These are phyloP conservation scores for Trypanosoma cruzi DNA, from an alignment of 208 protist species.

Conservation along the genomic window DNA sequence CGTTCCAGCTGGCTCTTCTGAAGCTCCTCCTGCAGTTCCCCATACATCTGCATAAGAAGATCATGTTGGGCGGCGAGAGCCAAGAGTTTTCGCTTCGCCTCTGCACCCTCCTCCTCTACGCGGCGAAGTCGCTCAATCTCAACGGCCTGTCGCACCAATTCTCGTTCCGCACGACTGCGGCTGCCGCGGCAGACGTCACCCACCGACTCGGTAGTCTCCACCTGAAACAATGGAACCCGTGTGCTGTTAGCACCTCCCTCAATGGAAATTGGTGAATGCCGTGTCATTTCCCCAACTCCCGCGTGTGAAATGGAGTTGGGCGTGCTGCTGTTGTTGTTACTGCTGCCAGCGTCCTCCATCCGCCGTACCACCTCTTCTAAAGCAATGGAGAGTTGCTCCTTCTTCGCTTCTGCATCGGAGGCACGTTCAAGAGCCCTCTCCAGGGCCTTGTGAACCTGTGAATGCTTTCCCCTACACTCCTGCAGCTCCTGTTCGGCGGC, in stretches of 20 bases:
- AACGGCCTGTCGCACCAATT: slow-evolving; percentile 73
- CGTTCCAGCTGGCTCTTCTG: background rate
- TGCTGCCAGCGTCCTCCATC: background rate
- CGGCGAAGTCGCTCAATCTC: slow-evolving; percentile 66
- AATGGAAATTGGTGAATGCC: background rate
- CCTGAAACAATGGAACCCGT: slow-evolving; percentile 6
- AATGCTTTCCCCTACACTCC: slow-evolving; percentile 6
- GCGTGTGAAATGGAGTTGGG: background rate
- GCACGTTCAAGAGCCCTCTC: slow-evolving; percentile 15
- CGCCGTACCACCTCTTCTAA: slow-evolving; percentile 19
- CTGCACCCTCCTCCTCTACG: slow-evolving; percentile 29
- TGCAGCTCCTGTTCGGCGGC: slow-evolving; percentile 11
- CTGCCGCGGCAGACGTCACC: slow-evolving; percentile 7
- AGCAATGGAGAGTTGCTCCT: slow-evolving; percentile 15
- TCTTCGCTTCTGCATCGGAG: slow-evolving; percentile 14
- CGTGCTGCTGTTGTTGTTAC: slow-evolving; percentile 9
- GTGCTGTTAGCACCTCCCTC: background rate
- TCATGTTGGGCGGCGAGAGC: slow-evolving; percentile 62
- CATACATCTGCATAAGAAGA: slow-evolving; percentile 82
- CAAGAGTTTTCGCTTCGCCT: slow-evolving; percentile 32
- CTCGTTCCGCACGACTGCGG: slow-evolving; percentile 54
- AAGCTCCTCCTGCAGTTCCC: slow-evolving; percentile 70
- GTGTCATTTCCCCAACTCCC: background rate
- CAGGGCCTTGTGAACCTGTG: slow-evolving; percentile 5
- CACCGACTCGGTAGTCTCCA: background rate